phyloP scores from a whole-genome alignment of 106 monocot genomes.

The Dioscorea alata region DNA sequence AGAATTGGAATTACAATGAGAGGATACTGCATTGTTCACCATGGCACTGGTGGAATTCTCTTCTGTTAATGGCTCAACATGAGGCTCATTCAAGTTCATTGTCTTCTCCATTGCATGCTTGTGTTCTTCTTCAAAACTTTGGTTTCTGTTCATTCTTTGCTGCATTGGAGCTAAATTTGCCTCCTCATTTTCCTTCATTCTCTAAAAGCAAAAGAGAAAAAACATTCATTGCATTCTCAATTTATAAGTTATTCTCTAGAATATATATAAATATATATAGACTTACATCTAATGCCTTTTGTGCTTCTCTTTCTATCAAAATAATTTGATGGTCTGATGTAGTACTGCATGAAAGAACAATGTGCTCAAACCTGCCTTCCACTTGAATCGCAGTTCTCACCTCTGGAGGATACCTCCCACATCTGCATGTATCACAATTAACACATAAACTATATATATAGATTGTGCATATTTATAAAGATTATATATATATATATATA shows the following conservation, averaged over 20 bases:
- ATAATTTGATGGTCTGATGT: constrained; percentile 57
- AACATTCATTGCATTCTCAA: not conserved
- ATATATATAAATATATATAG: not conserved
- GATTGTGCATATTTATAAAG: not conserved
- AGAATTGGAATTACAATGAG: no score
- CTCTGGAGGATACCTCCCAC: constrained; percentile 41
- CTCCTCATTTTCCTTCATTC: constrained; percentile 24
- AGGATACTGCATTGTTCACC: no score
- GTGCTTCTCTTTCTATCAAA: constrained; percentile 61
- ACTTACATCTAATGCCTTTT: constrained; percentile 51
- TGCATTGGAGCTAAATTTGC: constrained; percentile 11
- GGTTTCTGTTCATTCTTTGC: constrained; percentile 41
- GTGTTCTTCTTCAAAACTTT: constrained; percentile 23
- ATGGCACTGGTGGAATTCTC: no score
- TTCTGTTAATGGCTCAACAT: no score
- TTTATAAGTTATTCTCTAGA: not conserved
- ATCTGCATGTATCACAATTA: constrained; percentile 9
- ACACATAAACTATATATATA: not conserved
- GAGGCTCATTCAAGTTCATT: constrained; percentile 13
- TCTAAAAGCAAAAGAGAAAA: constrained; percentile 10
- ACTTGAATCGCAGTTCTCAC: constrained; percentile 61
- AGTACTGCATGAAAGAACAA: constrained; percentile 61
- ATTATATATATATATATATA: not conserved
- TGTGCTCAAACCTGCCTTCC: constrained; percentile 54
- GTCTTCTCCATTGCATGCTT: constrained; percentile 32